Evolutionary conservation across 768 basidiomycete genomes (phyloP).

Genomic region (Chalciporus pseudorubinellus): DNA sequence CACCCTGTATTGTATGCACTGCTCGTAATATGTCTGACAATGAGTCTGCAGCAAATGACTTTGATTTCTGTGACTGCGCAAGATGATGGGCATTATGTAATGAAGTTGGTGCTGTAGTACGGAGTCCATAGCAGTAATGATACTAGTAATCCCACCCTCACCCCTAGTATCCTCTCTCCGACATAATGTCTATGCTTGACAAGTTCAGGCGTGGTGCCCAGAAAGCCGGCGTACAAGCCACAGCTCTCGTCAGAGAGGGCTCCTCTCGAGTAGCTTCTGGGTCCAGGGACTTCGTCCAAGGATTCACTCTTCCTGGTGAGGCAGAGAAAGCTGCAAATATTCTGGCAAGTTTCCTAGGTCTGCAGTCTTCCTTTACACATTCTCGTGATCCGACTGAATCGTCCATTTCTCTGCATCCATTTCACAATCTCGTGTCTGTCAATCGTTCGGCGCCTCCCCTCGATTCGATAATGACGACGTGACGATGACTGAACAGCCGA

Average conservation of each 20-base stretch:
- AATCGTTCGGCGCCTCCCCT: neutral
- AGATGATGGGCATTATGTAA: neutral
- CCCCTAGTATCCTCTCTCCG: neutral
- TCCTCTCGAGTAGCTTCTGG: conserved; percentile 69
- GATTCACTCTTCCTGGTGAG: conserved; percentile 88
- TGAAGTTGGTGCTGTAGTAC: neutral
- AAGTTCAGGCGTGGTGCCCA: conserved; percentile 79
- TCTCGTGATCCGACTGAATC: neutral
- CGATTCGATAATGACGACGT: neutral
- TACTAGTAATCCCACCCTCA: too few relatives aligned
- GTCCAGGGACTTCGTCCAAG: conserved; percentile 75
- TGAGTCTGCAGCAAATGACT: too few relatives aligned
- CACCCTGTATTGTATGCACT: neutral
- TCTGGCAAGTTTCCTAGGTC: conserved; percentile 87
- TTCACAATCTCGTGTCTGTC: neutral
- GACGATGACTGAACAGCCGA: conserved; percentile 53
- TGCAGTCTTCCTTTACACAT: conserved; percentile 10
- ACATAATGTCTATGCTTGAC: conserved; percentile 61
- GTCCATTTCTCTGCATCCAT: conserved; percentile 2
- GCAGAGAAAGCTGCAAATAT: conserved; percentile 94
- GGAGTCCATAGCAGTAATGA: too few relatives aligned
- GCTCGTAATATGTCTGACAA: neutral
- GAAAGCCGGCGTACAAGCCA: conserved; percentile 79
- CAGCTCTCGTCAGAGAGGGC: conserved; percentile 68
- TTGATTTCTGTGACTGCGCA: neutral